Evolutionary conservation across 371 early-diverging fungal genomes (phyloP).

Genomic region (Mucor velutinosus): DNA sequence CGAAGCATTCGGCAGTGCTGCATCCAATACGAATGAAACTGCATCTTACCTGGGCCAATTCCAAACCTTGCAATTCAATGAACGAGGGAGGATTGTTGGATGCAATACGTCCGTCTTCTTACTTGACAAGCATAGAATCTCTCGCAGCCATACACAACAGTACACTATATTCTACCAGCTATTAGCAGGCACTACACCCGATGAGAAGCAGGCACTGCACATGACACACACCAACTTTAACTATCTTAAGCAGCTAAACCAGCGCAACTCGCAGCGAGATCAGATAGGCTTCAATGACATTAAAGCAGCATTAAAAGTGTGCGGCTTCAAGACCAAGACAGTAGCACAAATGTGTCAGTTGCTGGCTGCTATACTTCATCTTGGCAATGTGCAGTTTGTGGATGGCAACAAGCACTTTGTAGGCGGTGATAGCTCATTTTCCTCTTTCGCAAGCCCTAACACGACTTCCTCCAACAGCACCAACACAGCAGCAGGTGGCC

Average conservation of each 20-base stretch:
- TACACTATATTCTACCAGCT: slow-evolving; percentile 88
- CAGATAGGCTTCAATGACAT: slow-evolving; percentile 51
- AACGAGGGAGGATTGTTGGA: slow-evolving; percentile 77
- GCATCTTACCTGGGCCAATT: slow-evolving; percentile 73
- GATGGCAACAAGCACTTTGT: slow-evolving; percentile 41
- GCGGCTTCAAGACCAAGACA: slow-evolving; percentile 74
- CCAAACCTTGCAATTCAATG: slow-evolving; percentile 82
- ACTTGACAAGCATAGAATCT: slow-evolving; percentile 77
- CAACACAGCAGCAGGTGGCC: slow-evolving; percentile 34
- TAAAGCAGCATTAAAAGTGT: slow-evolving; percentile 65
- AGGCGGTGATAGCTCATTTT: background rate
- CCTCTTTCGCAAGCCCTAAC: background rate
- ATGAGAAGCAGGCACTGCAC: slow-evolving; percentile 62
- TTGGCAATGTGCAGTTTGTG: slow-evolving; percentile 75
- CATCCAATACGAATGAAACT: slow-evolving; percentile 59
- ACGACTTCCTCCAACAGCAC: background rate
- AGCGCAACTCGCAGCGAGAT: slow-evolving; percentile 33
- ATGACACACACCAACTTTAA: slow-evolving; percentile 58
- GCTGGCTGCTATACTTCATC: slow-evolving; percentile 76
- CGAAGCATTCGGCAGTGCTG: slow-evolving; percentile 67
- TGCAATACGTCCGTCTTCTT: slow-evolving; percentile 77
- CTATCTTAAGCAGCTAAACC: slow-evolving; percentile 50
- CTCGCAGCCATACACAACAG: slow-evolving; percentile 59
- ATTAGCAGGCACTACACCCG: slow-evolving; percentile 59
- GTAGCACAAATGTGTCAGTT: slow-evolving; percentile 71